Conservation (phyloP, 768 basidiomycete genomes). For the Termitomyces sp. region DNA sequence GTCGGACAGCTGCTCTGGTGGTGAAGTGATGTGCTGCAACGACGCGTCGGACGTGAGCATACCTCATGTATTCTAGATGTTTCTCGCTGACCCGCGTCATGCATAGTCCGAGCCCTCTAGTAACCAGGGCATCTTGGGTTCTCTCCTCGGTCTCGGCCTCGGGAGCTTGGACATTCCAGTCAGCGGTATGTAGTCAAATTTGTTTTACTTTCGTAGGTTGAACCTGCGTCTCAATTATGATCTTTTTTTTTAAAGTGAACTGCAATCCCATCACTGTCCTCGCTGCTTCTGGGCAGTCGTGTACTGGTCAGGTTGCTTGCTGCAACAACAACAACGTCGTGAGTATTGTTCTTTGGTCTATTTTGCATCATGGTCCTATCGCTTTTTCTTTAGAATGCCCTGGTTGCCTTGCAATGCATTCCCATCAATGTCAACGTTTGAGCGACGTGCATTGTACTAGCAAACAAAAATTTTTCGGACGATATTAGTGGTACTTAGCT, state of each 20-base stretch:
- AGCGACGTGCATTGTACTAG: background rate
- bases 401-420: background rate
- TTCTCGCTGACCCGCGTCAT: background rate
- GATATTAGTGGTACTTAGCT: background rate
- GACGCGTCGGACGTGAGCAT: background rate
- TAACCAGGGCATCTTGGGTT: background rate
- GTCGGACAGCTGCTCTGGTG: background rate
- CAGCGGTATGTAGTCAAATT: background rate
- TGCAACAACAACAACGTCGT: background rate
- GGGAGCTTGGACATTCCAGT: background rate
- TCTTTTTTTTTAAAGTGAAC: background rate
- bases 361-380: background rate
- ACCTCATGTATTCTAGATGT: background rate
- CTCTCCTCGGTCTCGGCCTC: background rate
- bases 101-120: background rate
- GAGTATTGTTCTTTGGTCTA: background rate
- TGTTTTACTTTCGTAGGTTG: background rate
- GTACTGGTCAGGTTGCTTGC: background rate
- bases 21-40: background rate
- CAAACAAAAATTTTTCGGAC: background rate
- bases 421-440: background rate
- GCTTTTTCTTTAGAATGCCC: background rate
- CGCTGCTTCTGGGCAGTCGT: background rate
- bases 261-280: background rate
- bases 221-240: too few relatives aligned